Conservation (phyloP, 108 stramenopile genomes). For the Nitzschia sp. region DNA sequence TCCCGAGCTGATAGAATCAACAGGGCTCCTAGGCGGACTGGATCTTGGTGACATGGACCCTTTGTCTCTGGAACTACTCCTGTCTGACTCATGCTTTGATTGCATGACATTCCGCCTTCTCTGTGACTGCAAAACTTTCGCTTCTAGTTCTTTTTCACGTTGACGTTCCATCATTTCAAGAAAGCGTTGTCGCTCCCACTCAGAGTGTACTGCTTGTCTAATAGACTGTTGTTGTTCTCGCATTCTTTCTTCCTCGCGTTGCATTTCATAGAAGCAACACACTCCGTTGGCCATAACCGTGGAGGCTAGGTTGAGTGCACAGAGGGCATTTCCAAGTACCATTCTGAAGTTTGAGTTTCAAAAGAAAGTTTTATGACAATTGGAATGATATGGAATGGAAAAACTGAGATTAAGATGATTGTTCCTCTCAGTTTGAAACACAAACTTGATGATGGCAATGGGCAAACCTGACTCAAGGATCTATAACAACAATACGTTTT, state of each 20-base stretch:
- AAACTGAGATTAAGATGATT: too few relatives aligned
- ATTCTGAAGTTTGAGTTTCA: not conserved
- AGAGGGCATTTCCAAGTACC: conserved; percentile 18
- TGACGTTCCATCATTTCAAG: conserved; percentile 9
- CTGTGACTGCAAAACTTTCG: not conserved
- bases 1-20: not conserved
- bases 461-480: not conserved
- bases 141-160: not conserved
- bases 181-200: conserved; percentile 15
- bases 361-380: too few relatives aligned
- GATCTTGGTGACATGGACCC: not conserved
- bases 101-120: conserved; percentile 13
- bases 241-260: conserved; percentile 14
- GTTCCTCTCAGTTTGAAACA: too few relatives aligned
- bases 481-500: not conserved
- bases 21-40: not conserved
- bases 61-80: not conserved
- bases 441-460: not conserved
- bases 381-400: too few relatives aligned
- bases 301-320: conserved; percentile 29
- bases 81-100: not conserved
- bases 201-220: conserved; percentile 6
- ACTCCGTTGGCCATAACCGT: conserved; percentile 27
- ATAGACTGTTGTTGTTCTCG: conserved; percentile 19
- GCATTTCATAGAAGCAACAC: conserved; percentile 34